Conservation (phyloP, 208 protist genomes). For the Naegleria gruberi region DNA sequence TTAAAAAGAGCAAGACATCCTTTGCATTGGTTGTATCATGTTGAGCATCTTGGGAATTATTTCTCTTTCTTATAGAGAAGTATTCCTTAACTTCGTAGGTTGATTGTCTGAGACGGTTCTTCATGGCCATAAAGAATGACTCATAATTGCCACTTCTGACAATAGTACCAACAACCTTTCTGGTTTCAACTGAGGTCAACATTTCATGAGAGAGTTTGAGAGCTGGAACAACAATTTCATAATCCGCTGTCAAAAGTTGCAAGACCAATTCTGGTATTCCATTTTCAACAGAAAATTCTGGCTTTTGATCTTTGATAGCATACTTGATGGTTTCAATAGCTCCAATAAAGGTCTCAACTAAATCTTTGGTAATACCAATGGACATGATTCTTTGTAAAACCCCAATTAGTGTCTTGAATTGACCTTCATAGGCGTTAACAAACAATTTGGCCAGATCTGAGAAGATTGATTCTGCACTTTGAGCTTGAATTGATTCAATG, state of each 20-base stretch:
- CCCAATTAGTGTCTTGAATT: not conserved
- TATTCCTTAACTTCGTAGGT: not conserved
- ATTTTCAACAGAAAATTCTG: not conserved
- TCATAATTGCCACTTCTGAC: not conserved
- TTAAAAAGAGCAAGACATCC: slow-evolving; percentile 44
- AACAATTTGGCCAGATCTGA: not conserved
- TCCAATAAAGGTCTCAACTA: not conserved
- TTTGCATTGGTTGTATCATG: not conserved
- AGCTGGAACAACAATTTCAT: not conserved
- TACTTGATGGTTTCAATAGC: not conserved
- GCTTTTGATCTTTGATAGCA: not conserved
- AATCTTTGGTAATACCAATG: not conserved
- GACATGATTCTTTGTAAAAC: not conserved
- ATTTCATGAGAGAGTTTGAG: not conserved
- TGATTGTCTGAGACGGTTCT: not conserved
- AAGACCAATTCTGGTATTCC: not conserved
- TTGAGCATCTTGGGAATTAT: not conserved
- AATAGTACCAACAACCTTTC: not conserved
- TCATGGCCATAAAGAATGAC: not conserved
- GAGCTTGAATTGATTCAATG: not conserved
- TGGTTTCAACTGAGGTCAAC: not conserved
- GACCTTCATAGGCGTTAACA: not conserved
- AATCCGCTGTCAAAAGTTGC: not conserved
- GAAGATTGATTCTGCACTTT: not conserved
- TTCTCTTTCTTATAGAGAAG: not conserved